Percentiles rank a stretch among this genome's conserved stretches.
Conservation (phyloP, 2,329 filamentous ascomycete species). For the Penicillium paneum region DNA sequence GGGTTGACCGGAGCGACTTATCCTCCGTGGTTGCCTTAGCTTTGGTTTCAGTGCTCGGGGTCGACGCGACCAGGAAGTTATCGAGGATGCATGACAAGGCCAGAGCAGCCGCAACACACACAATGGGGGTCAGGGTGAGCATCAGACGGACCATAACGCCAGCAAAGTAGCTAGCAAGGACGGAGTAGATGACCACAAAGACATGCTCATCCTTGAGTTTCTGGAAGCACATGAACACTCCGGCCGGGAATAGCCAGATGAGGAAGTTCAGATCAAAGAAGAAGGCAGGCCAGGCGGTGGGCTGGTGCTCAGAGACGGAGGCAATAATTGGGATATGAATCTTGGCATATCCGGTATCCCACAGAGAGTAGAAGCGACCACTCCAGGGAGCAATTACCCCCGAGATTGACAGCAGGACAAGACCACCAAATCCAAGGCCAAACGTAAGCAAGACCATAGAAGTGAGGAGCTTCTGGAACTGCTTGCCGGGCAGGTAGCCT, state of each 20-base stretch:
- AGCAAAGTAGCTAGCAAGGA: constrained; percentile 95
- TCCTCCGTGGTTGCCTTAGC: constrained; percentile 40
- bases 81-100: constrained; percentile 85
- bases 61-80: constrained; percentile 71
- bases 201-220: constrained; percentile 93
- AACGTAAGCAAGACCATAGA: constrained; percentile 73
- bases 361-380: constrained; percentile 97
- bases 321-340: constrained; percentile 99
- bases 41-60: constrained; percentile 48
- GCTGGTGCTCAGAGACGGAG: constrained; percentile 98
- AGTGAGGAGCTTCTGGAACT: constrained; percentile 87
- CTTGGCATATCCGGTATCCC: constrained; percentile 98
- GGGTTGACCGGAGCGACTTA: constrained; percentile 62
- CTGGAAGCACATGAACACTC: constrained; percentile 97
- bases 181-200: constrained; percentile 94
- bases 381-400: constrained; percentile 97
- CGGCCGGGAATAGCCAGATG: constrained; percentile 98
- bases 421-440: constrained; percentile 66
- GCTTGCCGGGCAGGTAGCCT: constrained; percentile 81
- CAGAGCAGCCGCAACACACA: constrained; percentile 90
- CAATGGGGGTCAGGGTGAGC: constrained; percentile 93
- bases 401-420: constrained; percentile 78
- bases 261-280: constrained; percentile 98
- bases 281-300: constrained; percentile 97
- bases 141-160: constrained; percentile 99